Base-by-base conservation (phyloP, 208 protist genomes). In the Trypanosoma mega region DNA sequence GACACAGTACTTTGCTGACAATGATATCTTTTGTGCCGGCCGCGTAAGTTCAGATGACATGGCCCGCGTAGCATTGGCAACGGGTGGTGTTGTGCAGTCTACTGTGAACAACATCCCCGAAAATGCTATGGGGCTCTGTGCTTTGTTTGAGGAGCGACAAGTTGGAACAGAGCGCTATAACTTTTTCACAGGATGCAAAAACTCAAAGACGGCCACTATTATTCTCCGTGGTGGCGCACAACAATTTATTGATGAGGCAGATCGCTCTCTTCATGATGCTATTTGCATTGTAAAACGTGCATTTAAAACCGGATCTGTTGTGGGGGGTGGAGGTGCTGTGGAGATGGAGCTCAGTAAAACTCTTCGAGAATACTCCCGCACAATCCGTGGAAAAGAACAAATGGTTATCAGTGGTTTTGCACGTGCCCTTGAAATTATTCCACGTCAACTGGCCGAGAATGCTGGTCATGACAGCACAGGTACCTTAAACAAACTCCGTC, bases 1-100 rank as follows among this genome's bases (percentile, higher is more conserved):
- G 1, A 99, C 99, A 33, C 99, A 99, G 87, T 99, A 98, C 88
- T 99, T 99, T 86, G 98, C 98, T n/a, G 99, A 99, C 76, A 78
- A 94, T 47, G 88, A 97, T 56, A 92, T 99, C 47, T 99, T 99
- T 87, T 99, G 98, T 82, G 99, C 99, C 26, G 99, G 99, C 36
- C 96, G 99, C 64, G 99, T 99, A 6, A 66, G 96, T 20, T 82
- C 96, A 12, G 98, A 98, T 61, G 98, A 98, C 69, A 87, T 98
- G 78, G 82, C 71, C 36, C 85, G 98, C 50, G 96, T 99, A 14
- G 85, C 83, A 31, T 92, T 98, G 68, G 98, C 98, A 30, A 99
- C 97, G 21, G 98, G 98, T 51, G 98, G 90, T 44, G 62, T 72
- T 26, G 79, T 99, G 18, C 98, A 99, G 84, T 98, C 98, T 18